Base-by-base conservation (phyloP, 768 basidiomycete genomes). In the Tubosaeta brunneosetosa region DNA sequence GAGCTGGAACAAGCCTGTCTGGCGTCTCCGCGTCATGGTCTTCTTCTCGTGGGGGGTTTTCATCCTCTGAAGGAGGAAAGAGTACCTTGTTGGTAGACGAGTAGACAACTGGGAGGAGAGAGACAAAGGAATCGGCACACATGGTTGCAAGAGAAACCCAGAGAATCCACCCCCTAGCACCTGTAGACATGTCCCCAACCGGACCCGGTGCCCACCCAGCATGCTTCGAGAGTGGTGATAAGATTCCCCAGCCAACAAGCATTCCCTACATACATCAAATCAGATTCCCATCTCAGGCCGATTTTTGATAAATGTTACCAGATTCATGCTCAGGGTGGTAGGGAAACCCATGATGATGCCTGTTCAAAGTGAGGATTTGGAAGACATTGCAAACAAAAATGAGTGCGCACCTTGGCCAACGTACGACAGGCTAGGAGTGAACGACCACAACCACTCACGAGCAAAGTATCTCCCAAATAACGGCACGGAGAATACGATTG, bases 311-410 rank as follows among this genome's bases (percentile, higher is more conserved):
- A 13, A 46, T n/a, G 44, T 8, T 64, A 90, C 91, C 52, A 93
- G 68, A 59, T 86, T 94, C 94, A 98, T 97, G 65, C 88, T 90
- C 33, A 94, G 61, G 0, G 94, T 94, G 0, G 92, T 95, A 0
- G 93, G 88, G 62, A 94, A 91, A 4, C 94, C 95, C 95, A 98
- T 98, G 61, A 97, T 97, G 55, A 97, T 93, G 6, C 93, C 90
- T 86, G 17, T 45, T n/a, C 14, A 49, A 22, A 50, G 49, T 47
- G 22, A 49, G 44, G 41, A 41, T 40, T 49, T 51, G 25, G 11
- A 50, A 51, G 22, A 17, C 27, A 8, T 17, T 13, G 10, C 11
- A 41, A 36, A 8, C 42, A 50, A 37, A 26, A 17, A 42, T 8
- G n/a, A 47, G 27, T 16, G 11, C 51, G 10, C 49, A 62, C 91